These are phyloP conservation scores for Pleurotus platypus DNA, from an alignment of 768 basidiomycete species.

Conservation along the genomic window DNA sequence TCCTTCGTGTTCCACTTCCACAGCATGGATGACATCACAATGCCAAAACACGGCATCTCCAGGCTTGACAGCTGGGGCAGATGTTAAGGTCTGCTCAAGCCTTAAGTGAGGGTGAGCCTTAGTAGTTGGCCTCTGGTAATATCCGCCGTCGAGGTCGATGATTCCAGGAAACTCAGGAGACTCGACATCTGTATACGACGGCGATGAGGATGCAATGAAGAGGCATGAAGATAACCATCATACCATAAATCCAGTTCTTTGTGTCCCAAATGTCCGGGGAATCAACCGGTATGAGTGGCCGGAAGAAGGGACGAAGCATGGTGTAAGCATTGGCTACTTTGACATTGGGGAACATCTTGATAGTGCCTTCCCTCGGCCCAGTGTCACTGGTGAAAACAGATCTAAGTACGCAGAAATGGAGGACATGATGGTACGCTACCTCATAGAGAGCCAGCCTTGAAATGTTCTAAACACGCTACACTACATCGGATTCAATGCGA, in stretches of 20 bases:
- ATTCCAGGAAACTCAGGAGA: conserved; percentile 54
- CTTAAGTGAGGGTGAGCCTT: conserved; percentile 68
- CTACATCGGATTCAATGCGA: conserved; percentile 11
- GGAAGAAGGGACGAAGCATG: conserved; percentile 77
- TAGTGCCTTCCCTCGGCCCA: conserved; percentile 64
- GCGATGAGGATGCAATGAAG: neutral
- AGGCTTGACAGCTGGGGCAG: conserved; percentile 65
- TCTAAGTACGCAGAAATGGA: neutral
- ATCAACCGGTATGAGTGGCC: conserved; percentile 34
- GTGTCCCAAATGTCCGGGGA: conserved; percentile 41
- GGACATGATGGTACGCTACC: conserved; percentile 28
- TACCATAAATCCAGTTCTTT: conserved; percentile 56
- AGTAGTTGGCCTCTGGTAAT: conserved; percentile 38
- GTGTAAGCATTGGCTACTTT: conserved; percentile 66
- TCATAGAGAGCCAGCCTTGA: conserved; percentile 78
- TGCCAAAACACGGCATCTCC: conserved; percentile 84
- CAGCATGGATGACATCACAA: conserved; percentile 51
- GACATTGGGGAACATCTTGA: conserved; percentile 67
- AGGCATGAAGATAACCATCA: neutral
- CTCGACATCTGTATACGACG: neutral
- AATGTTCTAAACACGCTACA: conserved; percentile 58
- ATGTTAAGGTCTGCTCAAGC: conserved; percentile 63
- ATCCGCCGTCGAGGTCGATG: conserved; percentile 32
- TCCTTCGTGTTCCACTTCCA: conserved; percentile 51
- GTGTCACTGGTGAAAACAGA: conserved; percentile 43